These are phyloP conservation scores for Oxytropis ochrocephala DNA, from an alignment of 306 rosid species.

Conservation along the genomic window DNA sequence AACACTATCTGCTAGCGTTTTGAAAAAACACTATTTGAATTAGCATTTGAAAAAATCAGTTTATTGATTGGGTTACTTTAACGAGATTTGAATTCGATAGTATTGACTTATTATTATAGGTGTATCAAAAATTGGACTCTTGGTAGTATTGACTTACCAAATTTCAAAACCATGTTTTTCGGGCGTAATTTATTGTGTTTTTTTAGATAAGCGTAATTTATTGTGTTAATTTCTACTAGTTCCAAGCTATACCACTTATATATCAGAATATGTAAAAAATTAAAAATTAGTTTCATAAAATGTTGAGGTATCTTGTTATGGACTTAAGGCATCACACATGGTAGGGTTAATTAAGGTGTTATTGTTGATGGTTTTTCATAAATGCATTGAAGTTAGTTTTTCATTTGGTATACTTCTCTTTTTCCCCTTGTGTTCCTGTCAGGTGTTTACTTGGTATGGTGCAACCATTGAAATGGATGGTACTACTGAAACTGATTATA, in stretches of 20 bases:
- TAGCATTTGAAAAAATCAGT: no score
- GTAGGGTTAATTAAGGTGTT: background rate
- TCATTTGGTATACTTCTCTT: background rate
- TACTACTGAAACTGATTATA: conserved; percentile 74
- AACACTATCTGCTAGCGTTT: no score
- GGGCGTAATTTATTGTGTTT: background rate
- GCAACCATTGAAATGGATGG: conserved; percentile 95
- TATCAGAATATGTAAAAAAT: conserved; percentile 13
- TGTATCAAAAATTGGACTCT: background rate
- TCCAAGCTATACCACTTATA: background rate
- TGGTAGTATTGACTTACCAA: background rate
- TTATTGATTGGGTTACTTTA: no score
- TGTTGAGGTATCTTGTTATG: background rate
- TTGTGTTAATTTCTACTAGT: no score
- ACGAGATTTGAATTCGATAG: no score
- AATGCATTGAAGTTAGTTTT: background rate
- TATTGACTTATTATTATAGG: background rate
- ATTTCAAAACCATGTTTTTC: background rate
- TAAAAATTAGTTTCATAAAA: no score
- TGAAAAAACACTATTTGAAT: no score
- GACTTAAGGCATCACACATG: background rate
- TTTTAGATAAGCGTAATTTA: no score
- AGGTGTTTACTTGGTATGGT: conserved; percentile 92
- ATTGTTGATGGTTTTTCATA: background rate
- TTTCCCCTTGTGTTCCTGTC: background rate